Base-by-base conservation (phyloP, 768 basidiomycete species). In the Pleurotus ostreatus region DNA sequence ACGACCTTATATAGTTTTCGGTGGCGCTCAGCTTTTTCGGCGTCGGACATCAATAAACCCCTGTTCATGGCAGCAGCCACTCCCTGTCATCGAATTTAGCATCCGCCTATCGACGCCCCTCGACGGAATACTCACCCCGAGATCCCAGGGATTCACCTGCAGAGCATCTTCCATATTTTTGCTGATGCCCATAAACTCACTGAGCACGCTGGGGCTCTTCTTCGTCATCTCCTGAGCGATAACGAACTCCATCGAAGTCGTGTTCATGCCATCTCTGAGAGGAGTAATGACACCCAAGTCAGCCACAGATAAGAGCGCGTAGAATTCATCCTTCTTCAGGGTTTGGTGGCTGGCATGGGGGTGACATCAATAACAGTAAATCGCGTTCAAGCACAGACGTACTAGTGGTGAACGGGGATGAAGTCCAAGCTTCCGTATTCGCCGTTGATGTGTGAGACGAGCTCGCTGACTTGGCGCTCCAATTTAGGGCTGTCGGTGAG, bases 321-420 rank as follows among this genome's bases (percentile, higher is more conserved):
- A 98, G 70, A 97, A 99, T 68, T 99, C 96, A 71, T 98, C 94
- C 70, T 94, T 92, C 70, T 96, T 96, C 64, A 99, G 84, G 1
- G 92, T 86, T 72, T 99, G 96, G 72, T 99, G 96, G 75, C 94
- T 96, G 63, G 6, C 46, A 18, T 12, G 2, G 12, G 23, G 23
- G 4, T n/a, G 38, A n/a, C 6, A 46, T 26, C 26, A 46, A 30
- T 23, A 18, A 23, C 11, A 8, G 23, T 37, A 39, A 45, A 26
- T n/a, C 7, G 47, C n/a, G 44, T 8, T 30, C 48, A 8, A 46
- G 39, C 40, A 26, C 12, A 4, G 37, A 82, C 92, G 59, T 67
- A 95, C 94, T 97, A 98, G 66, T 99, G 97, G 68, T 99, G 96
- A 34, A 98, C 92, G 16, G 96, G 96, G 63, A 93, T 90, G 65